A percentile compares a stretch with the other conserved stretches of the same genome.
These are phyloP conservation scores for Micromonas commoda DNA, from an alignment of 139 green algal genomes.

Conservation along the genomic window DNA sequence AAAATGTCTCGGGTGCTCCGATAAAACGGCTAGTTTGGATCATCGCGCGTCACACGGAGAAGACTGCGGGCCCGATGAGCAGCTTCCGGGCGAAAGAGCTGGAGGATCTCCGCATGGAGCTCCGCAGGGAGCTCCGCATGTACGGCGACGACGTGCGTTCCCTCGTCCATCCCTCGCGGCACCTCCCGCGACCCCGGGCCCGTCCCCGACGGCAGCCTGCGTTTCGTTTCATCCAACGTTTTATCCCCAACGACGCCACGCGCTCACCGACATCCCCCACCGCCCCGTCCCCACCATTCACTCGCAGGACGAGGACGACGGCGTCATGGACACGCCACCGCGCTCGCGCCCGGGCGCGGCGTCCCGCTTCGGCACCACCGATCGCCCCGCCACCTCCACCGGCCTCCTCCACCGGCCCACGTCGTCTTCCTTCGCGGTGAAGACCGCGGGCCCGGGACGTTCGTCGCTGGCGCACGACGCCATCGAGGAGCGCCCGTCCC, in stretches of 20 bases:
- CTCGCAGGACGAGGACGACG: neutral
- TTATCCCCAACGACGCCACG: neutral
- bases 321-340: neutral
- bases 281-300: neutral
- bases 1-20: neutral
- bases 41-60: no score
- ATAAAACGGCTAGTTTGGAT: neutral
- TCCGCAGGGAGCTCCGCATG: neutral
- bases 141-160: neutral
- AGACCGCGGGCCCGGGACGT: no score
- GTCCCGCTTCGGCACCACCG: no score
- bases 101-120: neutral
- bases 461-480: no score
- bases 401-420: no score
- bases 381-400: no score
- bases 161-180: neutral
- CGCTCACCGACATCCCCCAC: neutral
- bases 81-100: neutral
- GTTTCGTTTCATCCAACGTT: neutral
- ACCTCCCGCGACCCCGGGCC: neutral
- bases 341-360: no score
- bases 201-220: neutral
- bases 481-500: no score
- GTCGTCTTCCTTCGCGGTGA: no score
- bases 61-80: neutral